Conservation (phyloP, 352 stramenopile genomes). For the Thraustochytrium sp. region DNA sequence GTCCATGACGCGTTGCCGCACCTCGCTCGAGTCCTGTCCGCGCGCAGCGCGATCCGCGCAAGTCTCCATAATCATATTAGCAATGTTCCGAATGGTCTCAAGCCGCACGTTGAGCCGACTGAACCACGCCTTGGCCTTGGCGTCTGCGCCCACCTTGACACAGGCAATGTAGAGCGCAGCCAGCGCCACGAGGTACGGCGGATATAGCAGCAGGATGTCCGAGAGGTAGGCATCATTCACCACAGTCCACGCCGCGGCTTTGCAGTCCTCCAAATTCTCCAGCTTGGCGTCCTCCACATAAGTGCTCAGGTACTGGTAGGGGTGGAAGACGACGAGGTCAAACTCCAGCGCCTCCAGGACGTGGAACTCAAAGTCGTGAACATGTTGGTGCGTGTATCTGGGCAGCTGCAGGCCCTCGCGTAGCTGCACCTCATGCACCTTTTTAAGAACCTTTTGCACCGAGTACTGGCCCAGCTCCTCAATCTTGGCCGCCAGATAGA, state of each 20-base stretch:
- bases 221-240: constrained; percentile 25
- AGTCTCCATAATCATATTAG: constrained; percentile 25
- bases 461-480: constrained; percentile 27
- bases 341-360: constrained; percentile 19
- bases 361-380: constrained; percentile 40
- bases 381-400: not conserved
- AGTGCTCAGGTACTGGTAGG: not conserved
- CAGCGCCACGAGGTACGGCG: constrained; percentile 21
- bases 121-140: not conserved
- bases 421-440: not conserved
- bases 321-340: constrained; percentile 35
- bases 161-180: constrained; percentile 25
- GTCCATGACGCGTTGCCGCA: not conserved
- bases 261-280: not conserved
- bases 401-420: not conserved
- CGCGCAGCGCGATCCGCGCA: not conserved
- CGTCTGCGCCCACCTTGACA: not conserved
- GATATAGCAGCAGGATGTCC: constrained; percentile 26
- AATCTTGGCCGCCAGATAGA: constrained; percentile 28
- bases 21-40: not conserved
- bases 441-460: not conserved
- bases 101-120: constrained; percentile 11
- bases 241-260: constrained; percentile 6
- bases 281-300: not conserved
- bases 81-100: not conserved